Evolutionary conservation across 108 stramenopile genomes (phyloP), one percentile per base, ranked within the genome.

Genomic region (Skeletonema potamos): DNA sequence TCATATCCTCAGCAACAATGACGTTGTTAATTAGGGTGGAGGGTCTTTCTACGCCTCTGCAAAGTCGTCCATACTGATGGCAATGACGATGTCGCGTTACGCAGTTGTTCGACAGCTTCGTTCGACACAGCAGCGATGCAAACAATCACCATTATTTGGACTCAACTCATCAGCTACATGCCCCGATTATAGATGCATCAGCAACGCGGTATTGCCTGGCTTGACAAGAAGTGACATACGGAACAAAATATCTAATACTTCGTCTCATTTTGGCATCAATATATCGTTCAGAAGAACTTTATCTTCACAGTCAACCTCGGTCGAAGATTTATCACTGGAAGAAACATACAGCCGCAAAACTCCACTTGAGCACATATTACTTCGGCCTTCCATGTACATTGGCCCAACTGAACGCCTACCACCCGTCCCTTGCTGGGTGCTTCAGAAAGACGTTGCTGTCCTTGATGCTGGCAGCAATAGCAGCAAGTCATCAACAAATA

Each of bases 301-400:
- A 24, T 51, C 48, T 24, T 51, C 48, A 51, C 48, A 51, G 22
- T 22, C 48, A 51, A 51, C 8, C 5, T 51, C 22, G 22, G n/a
- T 20, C 6, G 48, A 51, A 51, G 22, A 20, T 9, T 22, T 27
- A 44, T 51, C 66, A 28, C 34, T 79, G 30, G 86, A 84, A 54
- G 79, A 83, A 34, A 73, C 64, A 17, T 90, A 90, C 74, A 73
- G 77, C 30, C 83, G 86, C 59, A 86, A 86, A 61, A 85, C 85
- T 20, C 89, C 85, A 34, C 27, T 85, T 9, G 86, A 87, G 51
- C 89, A 90, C 68, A 85, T 90, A 17, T 73, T 87, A 32, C 82
- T 86, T 7, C 83, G 87, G 33, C 85, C 89, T 0, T 77, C 85
- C 10, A 90, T 90, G 89, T 90, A 90, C 57, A 68, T 90, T 13